Percentiles rank a stretch among this genome's conserved stretches.
Conservation (phyloP, 2,329 filamentous ascomycete genomes). For the Pseudogymnoascus sp. region DNA sequence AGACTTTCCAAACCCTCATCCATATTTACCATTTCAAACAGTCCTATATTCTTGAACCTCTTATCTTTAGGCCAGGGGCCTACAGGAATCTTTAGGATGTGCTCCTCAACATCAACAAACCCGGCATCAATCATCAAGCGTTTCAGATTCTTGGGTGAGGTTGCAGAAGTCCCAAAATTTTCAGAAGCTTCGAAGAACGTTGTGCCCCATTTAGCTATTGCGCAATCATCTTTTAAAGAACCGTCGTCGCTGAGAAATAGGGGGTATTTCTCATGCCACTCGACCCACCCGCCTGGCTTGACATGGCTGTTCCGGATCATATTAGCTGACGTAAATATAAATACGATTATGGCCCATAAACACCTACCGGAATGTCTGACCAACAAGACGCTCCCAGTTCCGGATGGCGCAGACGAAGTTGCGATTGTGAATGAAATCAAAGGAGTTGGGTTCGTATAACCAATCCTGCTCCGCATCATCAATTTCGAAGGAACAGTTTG, state of each 20-base stretch:
- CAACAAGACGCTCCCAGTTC: neutral
- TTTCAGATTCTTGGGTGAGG: neutral
- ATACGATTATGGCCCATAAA: neutral
- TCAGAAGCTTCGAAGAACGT: conserved; percentile 33
- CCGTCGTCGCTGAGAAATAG: neutral
- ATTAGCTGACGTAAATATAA: neutral
- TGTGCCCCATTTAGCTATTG: conserved; percentile 16
- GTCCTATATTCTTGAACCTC: conserved; percentile 35
- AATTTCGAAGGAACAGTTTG: conserved; percentile 19
- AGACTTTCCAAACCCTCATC: neutral
- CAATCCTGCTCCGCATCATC: conserved; percentile 18
- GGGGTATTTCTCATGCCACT: conserved; percentile 1
- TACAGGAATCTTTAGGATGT: conserved; percentile 37
- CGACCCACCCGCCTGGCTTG: conserved; percentile 4
- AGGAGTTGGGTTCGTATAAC: conserved; percentile 10
- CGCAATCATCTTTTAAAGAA: conserved; percentile 13
- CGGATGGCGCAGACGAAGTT: neutral
- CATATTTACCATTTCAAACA: neutral
- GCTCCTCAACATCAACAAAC: conserved; percentile 32
- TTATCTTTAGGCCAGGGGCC: conserved; percentile 39
- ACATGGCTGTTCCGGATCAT: neutral
- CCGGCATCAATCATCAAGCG: conserved; percentile 25
- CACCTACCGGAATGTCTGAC: neutral
- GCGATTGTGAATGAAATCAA: conserved; percentile 16
- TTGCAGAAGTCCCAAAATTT: conserved; percentile 24